Evolutionary conservation across 192 early-diverging fungal genomes (phyloP).

Genomic region (Allomyces macrogynus): DNA sequence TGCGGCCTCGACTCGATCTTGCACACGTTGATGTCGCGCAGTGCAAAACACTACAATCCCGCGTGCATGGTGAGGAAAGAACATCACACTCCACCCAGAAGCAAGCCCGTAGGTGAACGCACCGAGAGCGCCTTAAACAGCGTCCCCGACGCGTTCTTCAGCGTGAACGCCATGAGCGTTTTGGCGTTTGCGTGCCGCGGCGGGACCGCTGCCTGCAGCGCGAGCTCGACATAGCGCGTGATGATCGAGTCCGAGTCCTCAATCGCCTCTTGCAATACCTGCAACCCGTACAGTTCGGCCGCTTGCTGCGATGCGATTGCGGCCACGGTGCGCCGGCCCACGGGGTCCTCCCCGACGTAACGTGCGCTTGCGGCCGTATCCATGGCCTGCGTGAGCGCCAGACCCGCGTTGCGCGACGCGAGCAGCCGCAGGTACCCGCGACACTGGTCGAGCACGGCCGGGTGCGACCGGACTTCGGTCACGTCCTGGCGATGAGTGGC

Average conservation of each 20-base stretch:
- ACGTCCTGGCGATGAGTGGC: background rate
- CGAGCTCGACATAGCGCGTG: constrained; percentile 3
- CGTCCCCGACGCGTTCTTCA: constrained; percentile 3
- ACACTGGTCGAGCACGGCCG: constrained; percentile 4
- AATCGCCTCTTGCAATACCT: background rate
- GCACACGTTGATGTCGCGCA: constrained; percentile 7
- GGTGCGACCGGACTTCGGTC: constrained; percentile 3
- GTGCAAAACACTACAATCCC: constrained; percentile 1
- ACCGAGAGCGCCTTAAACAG: constrained; percentile 3
- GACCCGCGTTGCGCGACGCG: background rate
- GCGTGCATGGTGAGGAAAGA: too few relatives aligned
- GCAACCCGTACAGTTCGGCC: background rate
- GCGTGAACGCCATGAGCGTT: constrained; percentile 4
- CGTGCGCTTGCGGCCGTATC: constrained; percentile 1
- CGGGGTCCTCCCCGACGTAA: background rate
- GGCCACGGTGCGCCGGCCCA: background rate
- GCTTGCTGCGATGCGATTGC: background rate
- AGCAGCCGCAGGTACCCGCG: background rate
- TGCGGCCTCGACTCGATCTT: constrained; percentile 5
- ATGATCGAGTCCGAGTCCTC: background rate
- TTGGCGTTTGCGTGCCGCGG: constrained; percentile 2
- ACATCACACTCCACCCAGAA: too few relatives aligned
- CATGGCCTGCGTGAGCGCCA: constrained; percentile 1
- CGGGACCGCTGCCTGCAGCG: background rate
- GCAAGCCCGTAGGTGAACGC: too few relatives aligned